Evolutionary conservation across 2,329 filamentous ascomycete species (phyloP).

Genomic region (Penicillium corylophilum): DNA sequence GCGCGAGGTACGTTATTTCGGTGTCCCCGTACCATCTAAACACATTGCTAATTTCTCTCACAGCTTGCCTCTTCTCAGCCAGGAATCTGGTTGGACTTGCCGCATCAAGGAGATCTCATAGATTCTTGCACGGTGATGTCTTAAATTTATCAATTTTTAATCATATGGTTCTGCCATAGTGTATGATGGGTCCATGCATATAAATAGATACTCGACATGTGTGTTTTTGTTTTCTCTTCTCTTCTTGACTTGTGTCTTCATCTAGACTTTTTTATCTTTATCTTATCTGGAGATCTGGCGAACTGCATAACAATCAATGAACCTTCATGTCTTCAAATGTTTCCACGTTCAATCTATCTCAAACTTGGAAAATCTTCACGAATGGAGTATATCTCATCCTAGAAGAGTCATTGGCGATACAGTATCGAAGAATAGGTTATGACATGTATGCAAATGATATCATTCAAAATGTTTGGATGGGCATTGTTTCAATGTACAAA

Average conservation of each 20-base stretch:
- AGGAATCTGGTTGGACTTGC: conserved; percentile 86
- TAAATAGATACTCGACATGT: conserved; percentile 24
- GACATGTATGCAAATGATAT: background rate
- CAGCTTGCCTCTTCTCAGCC: conserved; percentile 78
- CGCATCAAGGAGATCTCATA: conserved; percentile 74
- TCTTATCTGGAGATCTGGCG: conserved; percentile 5
- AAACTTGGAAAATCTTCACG: background rate
- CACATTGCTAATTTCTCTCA: conserved; percentile 22
- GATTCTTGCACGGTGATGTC: conserved; percentile 14
- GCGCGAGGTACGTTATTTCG: conserved; percentile 71
- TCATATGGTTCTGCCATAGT: conserved; percentile 22
- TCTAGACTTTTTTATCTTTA: conserved; percentile 15
- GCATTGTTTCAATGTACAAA: no score
- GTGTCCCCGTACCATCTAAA: background rate
- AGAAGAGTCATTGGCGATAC: background rate
- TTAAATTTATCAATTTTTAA: conserved; percentile 21
- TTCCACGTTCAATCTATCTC: background rate
- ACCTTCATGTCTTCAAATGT: conserved; percentile 15
- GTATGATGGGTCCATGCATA: conserved; percentile 30
- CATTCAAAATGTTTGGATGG: background rate
- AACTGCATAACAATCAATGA: conserved; percentile 19
- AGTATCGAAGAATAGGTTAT: background rate
- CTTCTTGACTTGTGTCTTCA: conserved; percentile 8
- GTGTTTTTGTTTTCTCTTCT: conserved; percentile 22
- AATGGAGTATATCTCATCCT: background rate